phyloP scores from a whole-genome alignment of 805 yeast genomes.

The Pichia nanzhaoensis region DNA sequence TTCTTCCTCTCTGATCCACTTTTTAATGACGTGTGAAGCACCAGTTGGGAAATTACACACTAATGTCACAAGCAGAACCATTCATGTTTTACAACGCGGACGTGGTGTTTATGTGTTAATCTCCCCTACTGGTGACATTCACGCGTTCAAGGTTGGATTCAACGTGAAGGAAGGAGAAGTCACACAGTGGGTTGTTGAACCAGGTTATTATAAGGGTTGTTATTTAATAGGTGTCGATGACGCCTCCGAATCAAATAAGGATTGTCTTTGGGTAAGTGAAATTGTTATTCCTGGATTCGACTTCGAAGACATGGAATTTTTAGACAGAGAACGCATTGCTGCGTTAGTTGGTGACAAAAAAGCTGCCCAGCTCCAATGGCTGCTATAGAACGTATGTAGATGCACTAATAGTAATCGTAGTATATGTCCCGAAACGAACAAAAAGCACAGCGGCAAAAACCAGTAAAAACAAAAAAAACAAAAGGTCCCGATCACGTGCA shows the following conservation, averaged over 20 bases:
- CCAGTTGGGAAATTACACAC: conserved; percentile 47
- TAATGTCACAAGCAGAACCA: conserved; percentile 42
- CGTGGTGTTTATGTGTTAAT: conserved; percentile 49
- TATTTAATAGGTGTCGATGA: conserved; percentile 32
- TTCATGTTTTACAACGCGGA: conserved; percentile 50
- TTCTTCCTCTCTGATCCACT: conserved; percentile 44
- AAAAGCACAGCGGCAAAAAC: no score
- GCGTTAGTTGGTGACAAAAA: conserved; percentile 32
- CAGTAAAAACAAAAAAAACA: neutral
- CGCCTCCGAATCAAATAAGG: conserved; percentile 29
- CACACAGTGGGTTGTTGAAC: conserved; percentile 60
- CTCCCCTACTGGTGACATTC: conserved; percentile 43
- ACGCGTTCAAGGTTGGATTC: conserved; percentile 48
- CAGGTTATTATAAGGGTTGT: conserved; percentile 52
- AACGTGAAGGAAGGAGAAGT: conserved; percentile 41
- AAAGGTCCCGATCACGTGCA: neutral
- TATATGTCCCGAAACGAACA: no score
- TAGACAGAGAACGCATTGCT: conserved; percentile 30
- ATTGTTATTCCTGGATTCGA: conserved; percentile 61
- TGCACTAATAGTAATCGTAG: no score
- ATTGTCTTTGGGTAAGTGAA: conserved; percentile 44
- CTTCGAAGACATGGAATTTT: conserved; percentile 43
- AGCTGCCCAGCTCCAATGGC: neutral
- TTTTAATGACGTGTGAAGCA: conserved; percentile 43
- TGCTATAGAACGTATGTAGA: neutral